Evolutionary conservation across 2,329 filamentous ascomycete species (phyloP).

Genomic region (Colletotrichum spaethianum): DNA sequence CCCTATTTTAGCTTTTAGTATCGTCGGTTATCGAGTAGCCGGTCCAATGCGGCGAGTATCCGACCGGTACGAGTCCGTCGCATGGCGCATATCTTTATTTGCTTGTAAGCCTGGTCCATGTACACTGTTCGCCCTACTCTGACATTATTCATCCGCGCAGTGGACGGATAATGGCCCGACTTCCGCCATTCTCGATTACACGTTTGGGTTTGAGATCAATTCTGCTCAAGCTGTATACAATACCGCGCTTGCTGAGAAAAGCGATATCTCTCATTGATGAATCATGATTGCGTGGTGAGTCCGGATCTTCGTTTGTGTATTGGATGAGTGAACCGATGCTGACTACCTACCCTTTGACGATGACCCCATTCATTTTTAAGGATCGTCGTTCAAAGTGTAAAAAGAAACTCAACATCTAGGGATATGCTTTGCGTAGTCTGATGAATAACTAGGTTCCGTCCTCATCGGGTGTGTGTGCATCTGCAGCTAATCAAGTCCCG

Average conservation of each 20-base stretch:
- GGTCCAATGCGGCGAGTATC: neutral
- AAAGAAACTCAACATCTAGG: neutral
- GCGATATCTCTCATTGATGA: neutral
- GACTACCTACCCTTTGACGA: neutral
- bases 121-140: neutral
- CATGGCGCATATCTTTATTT: neutral
- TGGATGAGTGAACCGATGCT: neutral
- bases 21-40: neutral
- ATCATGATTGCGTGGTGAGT: too few relatives aligned
- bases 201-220: neutral
- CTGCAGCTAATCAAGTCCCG: neutral
- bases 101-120: neutral
- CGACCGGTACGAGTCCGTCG: neutral
- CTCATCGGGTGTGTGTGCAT: neutral
- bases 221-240: too few relatives aligned
- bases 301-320: neutral
- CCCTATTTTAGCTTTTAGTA: neutral
- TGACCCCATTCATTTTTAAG: neutral
- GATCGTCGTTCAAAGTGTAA: neutral
- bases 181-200: neutral
- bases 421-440: neutral
- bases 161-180: neutral
- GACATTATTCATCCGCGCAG: neutral
- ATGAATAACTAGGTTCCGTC: neutral
- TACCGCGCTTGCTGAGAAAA: neutral